Percentiles rank a stretch among this genome's conserved stretches.
These are phyloP conservation scores for Taphrina communis DNA, from an alignment of 1,139 yeast genomes.

Conservation along the genomic window DNA sequence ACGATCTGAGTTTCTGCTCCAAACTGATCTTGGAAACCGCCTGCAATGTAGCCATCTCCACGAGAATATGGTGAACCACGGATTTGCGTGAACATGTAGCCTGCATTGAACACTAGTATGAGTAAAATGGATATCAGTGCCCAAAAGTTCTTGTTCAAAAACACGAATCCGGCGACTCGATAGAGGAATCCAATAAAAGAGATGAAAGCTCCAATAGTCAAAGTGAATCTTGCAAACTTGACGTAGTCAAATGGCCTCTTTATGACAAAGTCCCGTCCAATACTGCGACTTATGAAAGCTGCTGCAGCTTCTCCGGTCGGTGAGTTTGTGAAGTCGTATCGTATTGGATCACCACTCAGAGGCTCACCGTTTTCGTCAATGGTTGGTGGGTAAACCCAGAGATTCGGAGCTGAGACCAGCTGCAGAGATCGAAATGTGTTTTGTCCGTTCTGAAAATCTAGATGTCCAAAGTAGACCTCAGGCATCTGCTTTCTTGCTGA, in stretches of 20 bases:
- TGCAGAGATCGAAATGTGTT: slow-evolving; percentile 63
- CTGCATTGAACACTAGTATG: slow-evolving; percentile 76
- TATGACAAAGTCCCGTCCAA: slow-evolving; percentile 48
- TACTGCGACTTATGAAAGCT: slow-evolving; percentile 22
- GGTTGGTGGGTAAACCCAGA: slow-evolving; percentile 67
- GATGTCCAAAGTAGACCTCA: slow-evolving; percentile 69
- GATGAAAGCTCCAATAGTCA: slow-evolving; percentile 49
- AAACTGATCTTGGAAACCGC: slow-evolving; percentile 74
- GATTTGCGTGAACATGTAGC: slow-evolving; percentile 92
- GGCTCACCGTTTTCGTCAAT: slow-evolving; percentile 52
- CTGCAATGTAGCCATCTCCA: slow-evolving; percentile 63
- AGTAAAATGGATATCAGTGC: slow-evolving; percentile 64
- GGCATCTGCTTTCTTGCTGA: slow-evolving; percentile 55
- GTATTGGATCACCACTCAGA: slow-evolving; percentile 47
- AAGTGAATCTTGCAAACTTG: slow-evolving; percentile 45
- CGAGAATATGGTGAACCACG: slow-evolving; percentile 75
- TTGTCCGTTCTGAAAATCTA: slow-evolving; percentile 69
- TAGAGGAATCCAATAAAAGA: slow-evolving; percentile 50
- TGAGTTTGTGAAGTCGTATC: slow-evolving; percentile 26
- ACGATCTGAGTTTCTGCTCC: slow-evolving; percentile 84
- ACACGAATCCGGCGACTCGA: slow-evolving; percentile 50
- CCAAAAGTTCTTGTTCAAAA: slow-evolving; percentile 65
- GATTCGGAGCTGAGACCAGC: slow-evolving; percentile 78
- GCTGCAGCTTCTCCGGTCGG: slow-evolving; percentile 30
- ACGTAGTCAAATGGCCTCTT: slow-evolving; percentile 65